These are phyloP conservation scores for Penicillium polonicum DNA, from an alignment of 2,329 filamentous ascomycete genomes.

Conservation along the genomic window DNA sequence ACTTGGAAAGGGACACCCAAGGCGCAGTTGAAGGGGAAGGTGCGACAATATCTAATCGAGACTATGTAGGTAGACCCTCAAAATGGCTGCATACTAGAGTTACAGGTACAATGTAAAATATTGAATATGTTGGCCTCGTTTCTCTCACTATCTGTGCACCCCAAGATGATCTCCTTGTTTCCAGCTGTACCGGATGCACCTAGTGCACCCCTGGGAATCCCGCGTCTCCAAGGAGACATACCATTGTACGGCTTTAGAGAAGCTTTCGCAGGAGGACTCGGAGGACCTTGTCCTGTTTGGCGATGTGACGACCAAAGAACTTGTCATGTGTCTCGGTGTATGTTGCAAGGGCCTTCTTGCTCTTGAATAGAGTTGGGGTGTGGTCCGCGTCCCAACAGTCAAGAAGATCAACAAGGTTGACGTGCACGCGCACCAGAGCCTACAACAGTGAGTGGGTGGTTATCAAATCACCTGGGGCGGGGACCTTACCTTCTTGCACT, in stretches of 20 bases:
- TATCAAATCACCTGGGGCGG: not conserved
- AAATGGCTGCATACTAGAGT: not conserved
- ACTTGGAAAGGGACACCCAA: not conserved
- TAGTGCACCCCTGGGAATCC: not conserved
- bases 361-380: not conserved
- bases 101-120: not conserved
- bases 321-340: not conserved
- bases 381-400: conserved; percentile 18
- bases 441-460: conserved; percentile 7
- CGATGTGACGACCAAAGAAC: not conserved
- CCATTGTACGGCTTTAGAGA: not conserved
- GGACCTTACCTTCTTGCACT: conserved; percentile 29
- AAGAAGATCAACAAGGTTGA: conserved; percentile 34
- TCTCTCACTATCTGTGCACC: not conserved
- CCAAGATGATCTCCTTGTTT: not conserved
- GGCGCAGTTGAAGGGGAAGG: not conserved
- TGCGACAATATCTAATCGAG: not conserved
- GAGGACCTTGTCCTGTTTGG: not conserved
- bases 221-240: not conserved
- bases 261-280: not conserved
- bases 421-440: conserved; percentile 23
- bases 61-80: not conserved
- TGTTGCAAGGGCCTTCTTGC: not conserved
- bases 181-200: not conserved
- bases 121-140: not conserved